These are phyloP conservation scores for Ceratocystis huliohia DNA, from an alignment of 2,329 filamentous ascomycete genomes.

Conservation along the genomic window DNA sequence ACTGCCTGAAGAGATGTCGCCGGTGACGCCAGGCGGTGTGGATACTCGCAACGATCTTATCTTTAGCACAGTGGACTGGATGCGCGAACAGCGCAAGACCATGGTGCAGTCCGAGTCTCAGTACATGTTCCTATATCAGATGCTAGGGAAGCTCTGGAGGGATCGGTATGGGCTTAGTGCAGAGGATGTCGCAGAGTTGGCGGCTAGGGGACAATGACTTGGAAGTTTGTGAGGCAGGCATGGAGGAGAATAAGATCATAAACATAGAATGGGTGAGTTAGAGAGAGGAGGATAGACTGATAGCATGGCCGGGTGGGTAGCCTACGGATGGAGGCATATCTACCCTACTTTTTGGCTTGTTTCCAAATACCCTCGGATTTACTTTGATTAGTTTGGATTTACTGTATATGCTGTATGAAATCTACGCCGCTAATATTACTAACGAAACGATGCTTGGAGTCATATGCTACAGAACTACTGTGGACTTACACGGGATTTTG, in stretches of 20 bases:
- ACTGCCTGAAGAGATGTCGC: slow-evolving; percentile 24
- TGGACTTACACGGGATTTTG: background rate
- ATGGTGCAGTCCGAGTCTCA: slow-evolving; percentile 91
- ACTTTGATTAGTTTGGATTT: background rate
- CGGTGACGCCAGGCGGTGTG: slow-evolving; percentile 28
- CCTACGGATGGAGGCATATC: background rate
- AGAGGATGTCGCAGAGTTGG: slow-evolving; percentile 13
- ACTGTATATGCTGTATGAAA: background rate
- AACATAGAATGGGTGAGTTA: background rate
- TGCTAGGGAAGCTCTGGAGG: slow-evolving; percentile 61
- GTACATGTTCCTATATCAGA: slow-evolving; percentile 78
- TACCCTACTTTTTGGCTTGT: background rate
- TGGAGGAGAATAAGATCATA: background rate
- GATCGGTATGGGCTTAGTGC: slow-evolving; percentile 41
- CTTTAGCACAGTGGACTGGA: slow-evolving; percentile 61
- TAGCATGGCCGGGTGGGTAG: background rate
- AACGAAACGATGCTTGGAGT: background rate
- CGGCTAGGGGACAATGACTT: background rate
- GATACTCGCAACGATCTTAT: slow-evolving; percentile 42
- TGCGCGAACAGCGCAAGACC: slow-evolving; percentile 77
- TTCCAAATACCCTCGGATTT: background rate
- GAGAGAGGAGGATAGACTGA: background rate
- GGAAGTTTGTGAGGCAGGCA: slow-evolving; percentile 5
- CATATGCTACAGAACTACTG: background rate
- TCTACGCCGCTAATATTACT: background rate